These are phyloP conservation scores for Rhodofomes roseus DNA, from an alignment of 1,284 basidiomycete genomes.

Conservation along the genomic window DNA sequence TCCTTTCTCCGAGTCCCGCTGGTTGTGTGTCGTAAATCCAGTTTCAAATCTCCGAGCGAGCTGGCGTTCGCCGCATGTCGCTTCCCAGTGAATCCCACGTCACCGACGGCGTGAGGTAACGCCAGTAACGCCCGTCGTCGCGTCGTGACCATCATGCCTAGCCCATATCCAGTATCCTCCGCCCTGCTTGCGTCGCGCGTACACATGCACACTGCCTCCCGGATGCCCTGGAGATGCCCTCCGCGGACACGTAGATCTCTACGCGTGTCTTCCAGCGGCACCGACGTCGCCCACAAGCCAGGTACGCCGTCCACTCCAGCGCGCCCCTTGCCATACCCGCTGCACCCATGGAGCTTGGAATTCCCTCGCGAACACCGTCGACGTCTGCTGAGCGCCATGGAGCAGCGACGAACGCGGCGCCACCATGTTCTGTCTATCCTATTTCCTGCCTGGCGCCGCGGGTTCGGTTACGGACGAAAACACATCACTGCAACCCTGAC, in stretches of 20 bases:
- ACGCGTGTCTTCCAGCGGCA: neutral
- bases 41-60: neutral
- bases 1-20: neutral
- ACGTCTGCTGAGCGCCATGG: neutral
- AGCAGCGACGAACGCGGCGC: neutral
- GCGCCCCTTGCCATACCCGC: neutral
- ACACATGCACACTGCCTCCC: neutral
- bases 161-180: conserved; percentile 5
- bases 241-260: neutral
- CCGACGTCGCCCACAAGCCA: neutral
- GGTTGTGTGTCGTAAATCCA: neutral
- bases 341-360: neutral
- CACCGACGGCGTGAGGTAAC: conserved; percentile 4
- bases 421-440: neutral
- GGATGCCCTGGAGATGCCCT: neutral
- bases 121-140: neutral
- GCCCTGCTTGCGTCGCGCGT: neutral
- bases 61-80: neutral
- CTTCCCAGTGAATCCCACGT: conserved; percentile 4
- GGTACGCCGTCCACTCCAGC: neutral
- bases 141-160: conserved; percentile 8
- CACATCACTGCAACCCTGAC: neutral
- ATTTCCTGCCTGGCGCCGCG: neutral
- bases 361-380: neutral
- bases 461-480: neutral